A percentile compares a stretch with the other conserved stretches of the same genome.
These are phyloP conservation scores for Fusarium nodosum DNA, from an alignment of 2,329 filamentous ascomycete genomes.

Conservation along the genomic window DNA sequence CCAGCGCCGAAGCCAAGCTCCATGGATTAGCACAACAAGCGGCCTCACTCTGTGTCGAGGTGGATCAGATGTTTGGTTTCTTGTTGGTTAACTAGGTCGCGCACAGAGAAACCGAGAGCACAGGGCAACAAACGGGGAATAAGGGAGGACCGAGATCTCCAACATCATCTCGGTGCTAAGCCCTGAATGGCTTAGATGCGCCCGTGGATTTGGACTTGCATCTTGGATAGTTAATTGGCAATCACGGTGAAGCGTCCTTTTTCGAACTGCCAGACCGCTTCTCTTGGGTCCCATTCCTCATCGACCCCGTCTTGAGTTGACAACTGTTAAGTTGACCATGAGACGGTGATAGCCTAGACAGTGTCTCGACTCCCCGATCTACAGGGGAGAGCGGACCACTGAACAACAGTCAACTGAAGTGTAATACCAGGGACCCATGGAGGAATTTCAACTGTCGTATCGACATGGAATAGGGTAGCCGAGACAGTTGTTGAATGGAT, in stretches of 20 bases:
- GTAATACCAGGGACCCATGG: conserved; percentile 20
- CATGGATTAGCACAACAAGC: conserved; percentile 28
- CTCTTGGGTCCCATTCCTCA: conserved; percentile 46
- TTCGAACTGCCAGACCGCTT: conserved; percentile 46
- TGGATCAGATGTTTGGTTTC: conserved; percentile 40
- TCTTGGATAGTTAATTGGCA: conserved; percentile 35
- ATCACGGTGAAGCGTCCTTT: conserved; percentile 35
- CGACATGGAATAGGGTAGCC: conserved; percentile 41
- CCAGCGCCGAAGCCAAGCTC: conserved; percentile 13
- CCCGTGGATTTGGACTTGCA: conserved; percentile 43
- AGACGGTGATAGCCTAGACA: conserved; percentile 29
- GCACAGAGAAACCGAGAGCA: conserved; percentile 15
- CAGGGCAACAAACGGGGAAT: conserved; percentile 28
- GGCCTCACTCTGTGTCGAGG: conserved; percentile 38
- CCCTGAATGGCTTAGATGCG: conserved; percentile 24
- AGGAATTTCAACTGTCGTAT: conserved; percentile 23
- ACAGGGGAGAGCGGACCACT: conserved; percentile 14
- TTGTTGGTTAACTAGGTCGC: conserved; percentile 32
- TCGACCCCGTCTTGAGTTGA: conserved; percentile 37
- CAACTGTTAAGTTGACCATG: conserved; percentile 40
- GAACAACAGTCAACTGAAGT: conserved; percentile 15
- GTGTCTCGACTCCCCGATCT: conserved; percentile 30
- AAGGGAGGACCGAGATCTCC: conserved; percentile 19
- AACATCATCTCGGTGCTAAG: conserved; percentile 42
- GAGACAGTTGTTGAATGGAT: conserved; percentile 6